These are phyloP conservation scores for Plasmodium billcollinsi DNA, from an alignment of 169 alveolate species.

Conservation along the genomic window DNA sequence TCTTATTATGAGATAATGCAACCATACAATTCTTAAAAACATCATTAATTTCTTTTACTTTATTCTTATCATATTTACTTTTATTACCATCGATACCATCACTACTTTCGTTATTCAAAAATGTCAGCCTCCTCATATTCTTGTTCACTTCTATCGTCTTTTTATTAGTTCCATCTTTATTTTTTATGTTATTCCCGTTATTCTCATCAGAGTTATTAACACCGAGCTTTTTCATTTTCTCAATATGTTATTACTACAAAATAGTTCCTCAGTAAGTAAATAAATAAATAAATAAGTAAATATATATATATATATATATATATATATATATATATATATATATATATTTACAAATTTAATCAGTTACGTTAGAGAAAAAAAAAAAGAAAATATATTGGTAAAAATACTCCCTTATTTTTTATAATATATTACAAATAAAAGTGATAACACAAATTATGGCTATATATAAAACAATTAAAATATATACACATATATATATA, in stretches of 20 bases:
- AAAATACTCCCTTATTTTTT: no score
- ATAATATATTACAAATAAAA: no score
- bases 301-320: conserved; percentile 1
- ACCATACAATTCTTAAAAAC: conserved; percentile 86
- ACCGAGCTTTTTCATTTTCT: conserved; percentile 60
- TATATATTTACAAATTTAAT: neutral
- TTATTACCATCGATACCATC: conserved; percentile 10
- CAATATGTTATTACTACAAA: neutral
- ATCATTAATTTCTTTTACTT: conserved; percentile 81
- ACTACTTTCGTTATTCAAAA: conserved; percentile 48
- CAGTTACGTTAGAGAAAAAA: neutral
- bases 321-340: conserved; percentile 9
- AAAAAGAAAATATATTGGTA: no score
- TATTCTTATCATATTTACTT: conserved; percentile 47
- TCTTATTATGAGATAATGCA: conserved; percentile 88
- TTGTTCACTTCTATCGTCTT: conserved; percentile 71
- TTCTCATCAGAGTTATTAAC: conserved; percentile 20
- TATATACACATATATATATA: no score
- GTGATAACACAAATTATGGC: no score
- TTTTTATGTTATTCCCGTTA: conserved; percentile 21
- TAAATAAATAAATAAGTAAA: neutral
- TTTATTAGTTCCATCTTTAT: conserved; percentile 29
- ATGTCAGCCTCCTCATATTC: conserved; percentile 50
- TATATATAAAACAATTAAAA: no score
- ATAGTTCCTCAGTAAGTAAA: neutral